Conservation (phyloP, 768 basidiomycete genomes). For the Kwoniella botswanensis region DNA sequence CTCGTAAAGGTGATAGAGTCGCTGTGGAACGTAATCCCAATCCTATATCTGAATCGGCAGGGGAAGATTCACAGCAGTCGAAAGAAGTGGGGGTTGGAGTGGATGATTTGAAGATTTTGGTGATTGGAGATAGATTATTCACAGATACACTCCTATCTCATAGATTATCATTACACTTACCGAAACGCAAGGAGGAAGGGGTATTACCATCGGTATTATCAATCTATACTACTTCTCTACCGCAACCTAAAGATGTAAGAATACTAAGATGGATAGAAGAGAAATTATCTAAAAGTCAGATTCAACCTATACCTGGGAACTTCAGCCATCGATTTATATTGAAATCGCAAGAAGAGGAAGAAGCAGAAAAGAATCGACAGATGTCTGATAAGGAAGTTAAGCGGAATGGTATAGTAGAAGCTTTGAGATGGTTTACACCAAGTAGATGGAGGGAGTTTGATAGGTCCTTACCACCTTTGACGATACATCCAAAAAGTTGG, state of each 20-base stretch:
- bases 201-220: slow-evolving; percentile 41
- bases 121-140: slow-evolving; percentile 90
- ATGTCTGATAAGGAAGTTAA: too few relatives aligned
- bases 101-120: slow-evolving; percentile 64
- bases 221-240: slow-evolving; percentile 53
- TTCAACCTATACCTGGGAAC: slow-evolving; percentile 9
- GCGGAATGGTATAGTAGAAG: neutral
- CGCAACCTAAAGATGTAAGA: slow-evolving; percentile 50
- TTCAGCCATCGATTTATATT: slow-evolving; percentile 26
- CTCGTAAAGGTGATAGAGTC: slow-evolving; percentile 16
- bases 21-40: neutral
- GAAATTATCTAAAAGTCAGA: slow-evolving; percentile 18
- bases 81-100: slow-evolving; percentile 13
- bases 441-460: slow-evolving; percentile 26
- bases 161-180: slow-evolving; percentile 59
- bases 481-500: slow-evolving; percentile 25
- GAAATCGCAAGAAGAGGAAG: neutral
- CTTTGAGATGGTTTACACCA: slow-evolving; percentile 17
- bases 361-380: neutral
- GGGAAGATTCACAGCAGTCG: neutral
- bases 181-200: neutral
- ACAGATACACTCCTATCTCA: slow-evolving; percentile 89
- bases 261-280: slow-evolving; percentile 54
- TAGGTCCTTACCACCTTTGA: slow-evolving; percentile 18
- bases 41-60: neutral